Percentiles rank a stretch among this genome's conserved stretches.
Conservation (phyloP, 2,329 filamentous ascomycete genomes). For the Paramyrothecium roridum region DNA sequence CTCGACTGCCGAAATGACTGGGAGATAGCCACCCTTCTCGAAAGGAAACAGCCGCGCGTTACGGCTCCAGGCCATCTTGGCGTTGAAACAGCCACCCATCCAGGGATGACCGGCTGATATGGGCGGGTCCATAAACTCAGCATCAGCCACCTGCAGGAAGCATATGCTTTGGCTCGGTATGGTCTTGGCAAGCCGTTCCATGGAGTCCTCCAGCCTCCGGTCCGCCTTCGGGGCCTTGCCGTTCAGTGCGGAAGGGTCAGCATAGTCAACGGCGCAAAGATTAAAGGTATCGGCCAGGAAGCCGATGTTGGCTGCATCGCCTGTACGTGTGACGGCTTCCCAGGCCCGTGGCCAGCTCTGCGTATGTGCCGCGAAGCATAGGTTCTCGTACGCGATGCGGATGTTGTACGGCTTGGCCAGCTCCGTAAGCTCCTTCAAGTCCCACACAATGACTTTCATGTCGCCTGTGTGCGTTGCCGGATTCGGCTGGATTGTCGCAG, state of each 20-base stretch:
- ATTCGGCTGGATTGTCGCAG: constrained; percentile 7
- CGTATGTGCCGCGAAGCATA: constrained; percentile 11
- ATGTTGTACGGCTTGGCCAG: constrained; percentile 5
- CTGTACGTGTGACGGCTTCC: constrained; percentile 5
- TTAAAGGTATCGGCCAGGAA: constrained; percentile 26
- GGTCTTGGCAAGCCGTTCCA: neutral
- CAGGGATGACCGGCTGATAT: constrained; percentile 3
- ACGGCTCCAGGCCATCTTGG: constrained; percentile 13
- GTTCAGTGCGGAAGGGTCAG: constrained; percentile 1
- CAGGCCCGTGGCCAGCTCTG: constrained; percentile 11
- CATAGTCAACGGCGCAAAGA: constrained; percentile 11
- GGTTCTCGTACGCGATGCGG: constrained; percentile 14
- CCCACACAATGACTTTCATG: neutral
- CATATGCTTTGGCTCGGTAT: constrained; percentile 5
- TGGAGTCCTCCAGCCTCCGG: neutral
- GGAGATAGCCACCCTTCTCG: constrained; percentile 19
- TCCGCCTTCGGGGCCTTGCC: constrained; percentile 1
- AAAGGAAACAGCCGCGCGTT: constrained; percentile 13
- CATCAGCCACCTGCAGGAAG: constrained; percentile 16
- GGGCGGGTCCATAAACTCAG: constrained; percentile 5
- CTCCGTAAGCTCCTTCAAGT: constrained; percentile 5
- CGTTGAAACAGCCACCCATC: constrained; percentile 1
- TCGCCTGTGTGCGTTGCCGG: constrained; percentile 3
- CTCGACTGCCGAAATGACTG: constrained; percentile 24
- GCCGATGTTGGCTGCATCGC: neutral